Percentiles rank a stretch among this genome's conserved stretches.
Evolutionary conservation across 2,329 filamentous ascomycete species (phyloP).

Genomic region (Xylariaceae sp.): DNA sequence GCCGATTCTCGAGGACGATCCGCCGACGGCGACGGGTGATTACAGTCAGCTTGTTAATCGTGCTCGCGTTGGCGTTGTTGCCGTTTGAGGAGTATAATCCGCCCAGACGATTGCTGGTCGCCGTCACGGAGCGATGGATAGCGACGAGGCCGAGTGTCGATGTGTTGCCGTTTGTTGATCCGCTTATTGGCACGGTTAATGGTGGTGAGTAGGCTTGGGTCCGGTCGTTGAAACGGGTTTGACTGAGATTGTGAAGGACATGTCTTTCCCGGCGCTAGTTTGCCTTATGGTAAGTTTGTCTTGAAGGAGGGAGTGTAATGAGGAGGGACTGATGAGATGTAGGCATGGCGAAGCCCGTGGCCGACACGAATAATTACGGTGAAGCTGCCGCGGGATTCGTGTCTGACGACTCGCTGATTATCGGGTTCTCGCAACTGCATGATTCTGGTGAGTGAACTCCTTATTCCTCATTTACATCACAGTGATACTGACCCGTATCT

Average conservation of each 20-base stretch:
- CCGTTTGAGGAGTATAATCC: slow-evolving; percentile 23
- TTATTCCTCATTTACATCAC: neutral
- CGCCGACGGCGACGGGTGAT: slow-evolving; percentile 25
- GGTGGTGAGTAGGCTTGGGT: slow-evolving; percentile 23
- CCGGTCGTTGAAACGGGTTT: neutral
- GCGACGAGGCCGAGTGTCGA: slow-evolving; percentile 19
- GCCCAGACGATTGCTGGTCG: slow-evolving; percentile 20
- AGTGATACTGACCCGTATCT: neutral
- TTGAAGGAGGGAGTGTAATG: no score
- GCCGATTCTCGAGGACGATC: slow-evolving; percentile 23
- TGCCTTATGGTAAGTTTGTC: slow-evolving; percentile 30
- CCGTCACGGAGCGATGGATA: slow-evolving; percentile 15
- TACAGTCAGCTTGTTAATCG: slow-evolving; percentile 17
- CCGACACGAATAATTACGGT: slow-evolving; percentile 26
- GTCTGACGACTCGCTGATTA: slow-evolving; percentile 30
- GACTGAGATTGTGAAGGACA: slow-evolving; percentile 25
- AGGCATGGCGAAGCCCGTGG: slow-evolving; percentile 35
- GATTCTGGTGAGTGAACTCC: slow-evolving; percentile 28
- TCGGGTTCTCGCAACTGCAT: slow-evolving; percentile 34
- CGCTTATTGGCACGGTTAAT: slow-evolving; percentile 32
- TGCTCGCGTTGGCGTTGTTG: slow-evolving; percentile 27
- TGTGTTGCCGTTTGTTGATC: slow-evolving; percentile 29
- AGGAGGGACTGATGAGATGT: neutral
- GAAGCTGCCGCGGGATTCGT: slow-evolving; percentile 33
- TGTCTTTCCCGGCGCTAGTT: slow-evolving; percentile 33